Conservation (phyloP, 768 basidiomycete genomes). For the Neoboletus magnificus region DNA sequence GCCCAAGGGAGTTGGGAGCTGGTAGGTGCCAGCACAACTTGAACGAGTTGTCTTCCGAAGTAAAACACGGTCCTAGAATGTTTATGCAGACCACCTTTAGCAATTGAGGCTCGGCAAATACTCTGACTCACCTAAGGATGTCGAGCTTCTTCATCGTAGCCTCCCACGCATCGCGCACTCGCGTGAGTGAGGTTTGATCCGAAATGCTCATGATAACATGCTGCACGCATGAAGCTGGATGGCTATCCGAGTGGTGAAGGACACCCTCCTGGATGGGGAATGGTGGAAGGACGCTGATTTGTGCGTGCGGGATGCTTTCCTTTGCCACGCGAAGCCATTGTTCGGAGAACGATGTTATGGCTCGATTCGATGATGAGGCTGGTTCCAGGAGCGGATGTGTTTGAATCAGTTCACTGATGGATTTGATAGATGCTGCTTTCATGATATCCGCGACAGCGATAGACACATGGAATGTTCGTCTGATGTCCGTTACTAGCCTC, state of each 20-base stretch:
- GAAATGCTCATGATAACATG: constrained; percentile 38
- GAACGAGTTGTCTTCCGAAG: constrained; percentile 27
- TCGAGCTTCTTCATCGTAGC: constrained; percentile 24
- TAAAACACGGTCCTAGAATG: constrained; percentile 34
- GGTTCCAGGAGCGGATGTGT: neutral
- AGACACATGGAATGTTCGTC: constrained; percentile 11
- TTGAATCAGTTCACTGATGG: constrained; percentile 18
- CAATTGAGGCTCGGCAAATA: neutral
- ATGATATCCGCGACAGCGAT: constrained; percentile 32
- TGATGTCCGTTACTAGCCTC: constrained; percentile 23
- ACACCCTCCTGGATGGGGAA: constrained; percentile 49
- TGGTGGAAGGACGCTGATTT: constrained; percentile 36
- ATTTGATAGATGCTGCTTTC: constrained; percentile 22
- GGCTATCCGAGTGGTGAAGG: constrained; percentile 38
- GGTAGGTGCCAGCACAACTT: constrained; percentile 23
- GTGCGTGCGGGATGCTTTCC: constrained; percentile 1
- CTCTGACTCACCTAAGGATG: constrained; percentile 25
- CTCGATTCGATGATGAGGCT: neutral
- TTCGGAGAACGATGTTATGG: constrained; percentile 16
- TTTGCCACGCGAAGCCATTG: constrained; percentile 13
- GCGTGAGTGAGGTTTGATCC: constrained; percentile 14
- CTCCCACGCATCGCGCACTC: constrained; percentile 36
- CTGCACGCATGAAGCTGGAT: constrained; percentile 42
- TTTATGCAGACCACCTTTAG: neutral
- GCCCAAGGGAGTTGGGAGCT: constrained; percentile 15